Base-by-base conservation (phyloP, 805 yeast species). In the Blastobotrys robertii region DNA sequence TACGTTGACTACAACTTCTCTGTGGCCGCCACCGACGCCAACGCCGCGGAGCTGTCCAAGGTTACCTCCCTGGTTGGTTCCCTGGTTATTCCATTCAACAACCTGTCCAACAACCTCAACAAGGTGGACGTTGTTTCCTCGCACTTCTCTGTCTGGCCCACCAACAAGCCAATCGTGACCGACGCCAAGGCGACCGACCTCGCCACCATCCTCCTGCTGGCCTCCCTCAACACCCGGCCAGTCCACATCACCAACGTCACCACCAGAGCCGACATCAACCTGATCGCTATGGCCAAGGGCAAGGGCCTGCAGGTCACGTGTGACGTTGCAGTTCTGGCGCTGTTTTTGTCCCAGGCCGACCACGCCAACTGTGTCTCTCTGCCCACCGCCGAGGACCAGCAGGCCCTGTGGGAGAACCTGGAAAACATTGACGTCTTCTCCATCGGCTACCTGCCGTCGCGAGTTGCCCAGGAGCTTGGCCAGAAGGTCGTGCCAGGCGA, bases 131-230 rank as follows among this genome's bases (percentile, higher is more conserved):
- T 82, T 30, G 81, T 86, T 36, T 77, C 94, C 22, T 72, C 81
- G 28, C 94, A 84, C 54, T 78, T 87, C 56, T 77, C 80, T 49
- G 67, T 76, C 30, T 88, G 97, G 96, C 95, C 95, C 42, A 70
- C 72, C 41, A 65, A 65, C 55, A 87, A 86, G 68, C 90, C 92
- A 46, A 81, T 90, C 47, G 73, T 88, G 50, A 86, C 96, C 34
- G 97, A 90, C 65, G 96, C 97, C 39, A 79, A 77, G 61, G 80
- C 90, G 19, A 84, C 96, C 33, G 90, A 86, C 57, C 71, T 90
- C 57, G 97, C 97, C n/a, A 84, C 95, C 2, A 81, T 88, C 37
- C 69, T 90, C 60, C 73, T 90, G 57, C 70, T 90, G 65, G 95
- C 97, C 36, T 83, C 95, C 22, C 73, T 90, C 59, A 87, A 84